Base-by-base conservation (phyloP, 139 green algal genomes). In the Micractinium sp. region DNA sequence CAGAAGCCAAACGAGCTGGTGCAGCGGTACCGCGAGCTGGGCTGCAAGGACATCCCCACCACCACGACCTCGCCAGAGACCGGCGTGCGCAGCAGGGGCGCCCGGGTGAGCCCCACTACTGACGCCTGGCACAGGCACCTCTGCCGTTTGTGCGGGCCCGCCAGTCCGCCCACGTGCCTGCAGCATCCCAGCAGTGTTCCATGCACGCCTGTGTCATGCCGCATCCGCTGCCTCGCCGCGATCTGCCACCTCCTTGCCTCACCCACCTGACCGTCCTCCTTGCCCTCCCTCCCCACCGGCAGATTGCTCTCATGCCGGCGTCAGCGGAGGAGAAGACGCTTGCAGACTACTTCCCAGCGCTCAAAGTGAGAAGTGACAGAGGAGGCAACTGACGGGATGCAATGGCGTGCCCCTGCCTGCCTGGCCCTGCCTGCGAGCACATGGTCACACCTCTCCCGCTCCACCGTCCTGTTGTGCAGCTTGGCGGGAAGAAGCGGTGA, bases 401-500 rank as follows among this genome's bases (percentile, higher is more conserved):
- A n/a, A n/a, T n/a, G n/a, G n/a, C n/a, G n/a, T n/a, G n/a, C n/a
- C n/a, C n/a, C n/a, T n/a, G n/a, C n/a, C n/a, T n/a, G n/a, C n/a
- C n/a, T n/a, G n/a, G n/a, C n/a, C n/a, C n/a, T n/a, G n/a, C n/a
- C n/a, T n/a, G n/a, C n/a, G n/a, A n/a, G n/a, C n/a, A n/a, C n/a
- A n/a, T n/a, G n/a, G n/a, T n/a, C n/a, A n/a, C n/a, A n/a, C n/a
- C n/a, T n/a, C n/a, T n/a, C n/a, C n/a, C n/a, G n/a, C n/a, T n/a
- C n/a, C n/a, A n/a, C n/a, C n/a, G n/a, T n/a, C n/a, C n/a, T n/a
- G n/a, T n/a, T n/a, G n/a, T n/a, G n/a, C n/a, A n/a, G 35, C 80
- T 92, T 71, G 90, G 90, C 13, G 90, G 53, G 71, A 91, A 88
- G 81, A 91, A 92, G 84, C 63, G 82, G 63, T 87, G 56, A 85